A percentile compares a stretch with the other conserved stretches of the same genome.
These are phyloP conservation scores for Plantago major DNA, from an alignment of 257 asterid genomes.

Conservation along the genomic window DNA sequence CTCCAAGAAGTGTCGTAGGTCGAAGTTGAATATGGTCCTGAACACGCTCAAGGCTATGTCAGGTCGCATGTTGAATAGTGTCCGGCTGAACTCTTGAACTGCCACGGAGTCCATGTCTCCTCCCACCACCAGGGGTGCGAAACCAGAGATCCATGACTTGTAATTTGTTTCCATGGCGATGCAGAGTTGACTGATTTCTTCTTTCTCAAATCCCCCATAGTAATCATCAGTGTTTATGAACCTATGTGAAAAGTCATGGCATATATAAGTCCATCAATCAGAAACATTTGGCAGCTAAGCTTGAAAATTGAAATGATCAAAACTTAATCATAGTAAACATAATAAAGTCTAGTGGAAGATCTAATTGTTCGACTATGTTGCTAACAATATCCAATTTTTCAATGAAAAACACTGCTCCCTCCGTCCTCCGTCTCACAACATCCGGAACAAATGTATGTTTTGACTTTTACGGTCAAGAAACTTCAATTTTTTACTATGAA, in stretches of 20 bases:
- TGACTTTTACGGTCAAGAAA: no score
- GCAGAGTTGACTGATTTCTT: slow-evolving; percentile 52
- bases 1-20: slow-evolving; percentile 42
- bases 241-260: slow-evolving; percentile 28
- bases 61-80: slow-evolving; percentile 85
- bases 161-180: slow-evolving; percentile 67
- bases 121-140: slow-evolving; percentile 75
- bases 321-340: no score
- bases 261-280: no score
- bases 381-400: no score
- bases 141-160: slow-evolving; percentile 74
- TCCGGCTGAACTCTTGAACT: slow-evolving; percentile 79
- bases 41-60: slow-evolving; percentile 73
- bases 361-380: no score
- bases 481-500: no score
- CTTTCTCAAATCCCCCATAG: slow-evolving; percentile 73
- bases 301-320: no score
- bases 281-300: no score
- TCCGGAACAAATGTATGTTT: no score
- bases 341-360: no score
- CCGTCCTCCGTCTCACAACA: no score
- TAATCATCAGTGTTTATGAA: slow-evolving; percentile 66
- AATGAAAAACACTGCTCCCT: no score
- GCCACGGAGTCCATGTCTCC: slow-evolving; percentile 80
- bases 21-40: slow-evolving; percentile 49